Evolutionary conservation across 2,329 filamentous ascomycete species (phyloP), one percentile per base, ranked within the genome.

Genomic region (Fusarium sarcochroum): DNA sequence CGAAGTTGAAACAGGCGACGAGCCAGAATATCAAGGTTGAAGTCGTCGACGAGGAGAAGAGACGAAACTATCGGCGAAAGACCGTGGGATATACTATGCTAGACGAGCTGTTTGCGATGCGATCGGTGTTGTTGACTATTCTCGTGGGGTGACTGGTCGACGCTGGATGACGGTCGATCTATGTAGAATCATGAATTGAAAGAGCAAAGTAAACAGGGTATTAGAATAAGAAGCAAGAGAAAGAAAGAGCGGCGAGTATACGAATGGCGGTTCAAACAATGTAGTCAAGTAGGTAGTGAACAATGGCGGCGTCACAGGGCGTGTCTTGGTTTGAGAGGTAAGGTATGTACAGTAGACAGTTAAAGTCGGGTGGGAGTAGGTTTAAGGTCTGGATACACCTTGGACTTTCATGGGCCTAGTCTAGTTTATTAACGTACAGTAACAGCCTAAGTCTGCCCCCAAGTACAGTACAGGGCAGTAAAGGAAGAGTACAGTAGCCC

Each of bases 1-100:
- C 65, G 47, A 45, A 52, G 61, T 69, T 70, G 68, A 69, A 71
- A 71, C 68, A 65, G 62, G 61, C 45, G 70, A 50, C 60, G 34
- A 45, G 53, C 53, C 44, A 57, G 45, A 46, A 34, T 56, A 42
- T 50, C 60, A 65, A 54, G 41, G 51, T 46, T 34, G n/a, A 41
- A 61, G 55, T 62, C n/a, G 41, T 37, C 23, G 42, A 41, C 30
- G 34, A 42, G 48, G 56, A 46, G 54, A 49, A 46, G 48, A 50
- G 20, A 46, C 50, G 45, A 59, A 50, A 52, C 32, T 51, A 58
- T 70, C 52, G 53, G 48, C 35, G 35, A 52, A 35, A 41, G 51
- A 40, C 55, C 34, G 65, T 47, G 38, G 52, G 52, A 54, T 61
- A 57, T 59, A 56, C 48, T 51, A 35, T 61, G 41, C 40, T 49